These are phyloP conservation scores for Nitzschia inconspicua DNA, from an alignment of 108 stramenopile species.

Conservation along the genomic window DNA sequence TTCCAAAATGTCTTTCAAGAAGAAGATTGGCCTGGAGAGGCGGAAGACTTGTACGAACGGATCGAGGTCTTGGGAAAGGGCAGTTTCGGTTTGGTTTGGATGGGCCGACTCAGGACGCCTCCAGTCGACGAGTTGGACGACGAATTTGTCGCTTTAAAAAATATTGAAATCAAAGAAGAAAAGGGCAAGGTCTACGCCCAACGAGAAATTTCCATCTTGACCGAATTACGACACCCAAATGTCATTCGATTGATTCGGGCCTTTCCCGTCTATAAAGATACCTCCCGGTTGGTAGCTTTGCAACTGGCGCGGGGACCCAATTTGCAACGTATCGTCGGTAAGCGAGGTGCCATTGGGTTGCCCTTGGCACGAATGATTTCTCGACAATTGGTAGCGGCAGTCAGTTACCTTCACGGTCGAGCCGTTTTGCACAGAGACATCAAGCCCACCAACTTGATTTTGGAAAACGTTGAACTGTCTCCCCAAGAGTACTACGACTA, in stretches of 20 bases:
- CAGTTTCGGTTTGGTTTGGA: conserved; percentile 78
- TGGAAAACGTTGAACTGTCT: conserved; percentile 45
- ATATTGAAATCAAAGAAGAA: conserved; percentile 61
- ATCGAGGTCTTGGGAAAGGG: conserved; percentile 70
- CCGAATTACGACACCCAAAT: conserved; percentile 74
- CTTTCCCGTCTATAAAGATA: conserved; percentile 45
- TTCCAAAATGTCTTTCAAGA: conserved; percentile 27
- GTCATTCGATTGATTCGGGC: conserved; percentile 66
- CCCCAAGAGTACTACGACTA: conserved; percentile 59
- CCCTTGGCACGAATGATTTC: conserved; percentile 60
- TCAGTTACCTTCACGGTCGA: conserved; percentile 78
- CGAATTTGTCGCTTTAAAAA: conserved; percentile 77
- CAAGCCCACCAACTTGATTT: conserved; percentile 78
- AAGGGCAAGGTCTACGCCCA: conserved; percentile 64
- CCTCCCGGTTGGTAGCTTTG: conserved; percentile 56
- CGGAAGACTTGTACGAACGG: conserved; percentile 62
- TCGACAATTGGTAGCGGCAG: conserved; percentile 67
- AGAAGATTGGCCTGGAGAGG: conserved; percentile 71
- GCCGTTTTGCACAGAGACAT: conserved; percentile 88
- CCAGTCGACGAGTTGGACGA: conserved; percentile 38
- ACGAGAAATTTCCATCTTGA: conserved; percentile 71
- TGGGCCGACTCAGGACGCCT: conserved; percentile 44
- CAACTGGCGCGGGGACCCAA: conserved; percentile 73
- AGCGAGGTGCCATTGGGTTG: conserved; percentile 74
- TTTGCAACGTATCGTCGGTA: conserved; percentile 62